Base-by-base conservation (phyloP, 805 yeast species). In the Myxozyma nipponensis region DNA sequence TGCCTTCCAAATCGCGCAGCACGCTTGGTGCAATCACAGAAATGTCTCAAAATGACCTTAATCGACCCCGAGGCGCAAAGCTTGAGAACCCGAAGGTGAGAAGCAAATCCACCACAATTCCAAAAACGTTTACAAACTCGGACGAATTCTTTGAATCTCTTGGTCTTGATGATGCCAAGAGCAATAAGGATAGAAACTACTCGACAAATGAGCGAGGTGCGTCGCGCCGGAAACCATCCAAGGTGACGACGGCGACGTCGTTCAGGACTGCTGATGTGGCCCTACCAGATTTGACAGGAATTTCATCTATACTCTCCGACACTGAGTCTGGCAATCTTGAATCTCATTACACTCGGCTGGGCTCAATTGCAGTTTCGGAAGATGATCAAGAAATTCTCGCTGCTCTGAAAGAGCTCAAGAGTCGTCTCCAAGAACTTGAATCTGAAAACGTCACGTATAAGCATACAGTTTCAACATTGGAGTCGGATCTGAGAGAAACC, bases 201-300 rank as follows among this genome's bases (percentile, higher is more conserved):
- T 7, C 32, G 26, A 22, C 21, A 15, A 18, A 18, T 9, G 3
- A 25, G 24, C 7, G 39, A 30, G n/a, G 22, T 3, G 5, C 45
- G 43, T 13, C 38, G 51, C 7, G 35, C n/a, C 13, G 37, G n/a
- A 30, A 28, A 22, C 42, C 43, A 5, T 23, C 43, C 2, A 35
- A 17, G 4, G 26, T 13, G 3, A n/a, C 36, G 7, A 17, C 36
- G 4, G 23, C 48, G 32, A n/a, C 6, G 43, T 25, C 15, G 30
- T 30, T 13, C 17, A 13, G 4, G 25, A 35, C 15, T n/a, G 23
- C 25, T 44, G 47, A 28, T 36, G 25, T 53, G 26, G 19, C 19
- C 10, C 22, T 55, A 23, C 59, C 59, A 13, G 59, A 55, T 36
- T 47, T 55, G 28, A 55, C 59, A 13, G 58, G 51, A n/a, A 47